Percentiles rank a stretch among this genome's conserved stretches.
Conservation (phyloP, 2,329 filamentous ascomycete species). For the Penicillium fuscoglaucum region DNA sequence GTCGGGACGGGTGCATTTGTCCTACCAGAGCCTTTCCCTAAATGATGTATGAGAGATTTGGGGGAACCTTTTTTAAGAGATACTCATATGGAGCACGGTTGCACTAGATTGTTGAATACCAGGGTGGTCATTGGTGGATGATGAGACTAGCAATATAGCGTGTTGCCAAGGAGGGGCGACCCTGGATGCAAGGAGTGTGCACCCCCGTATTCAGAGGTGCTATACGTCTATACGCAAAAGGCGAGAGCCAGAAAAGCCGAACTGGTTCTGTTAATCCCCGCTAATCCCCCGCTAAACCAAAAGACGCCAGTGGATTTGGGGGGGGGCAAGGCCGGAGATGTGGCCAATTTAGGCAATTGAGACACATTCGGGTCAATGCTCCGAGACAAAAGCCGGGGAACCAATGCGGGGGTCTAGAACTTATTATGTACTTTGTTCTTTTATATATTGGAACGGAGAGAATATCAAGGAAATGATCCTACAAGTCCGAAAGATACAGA, state of each 20-base stretch:
- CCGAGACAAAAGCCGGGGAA: constrained; percentile 9
- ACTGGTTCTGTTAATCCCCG: background rate
- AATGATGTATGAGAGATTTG: background rate
- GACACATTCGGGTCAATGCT: constrained; percentile 4
- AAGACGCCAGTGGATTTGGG: background rate
- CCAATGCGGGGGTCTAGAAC: constrained; percentile 4
- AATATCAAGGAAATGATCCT: background rate
- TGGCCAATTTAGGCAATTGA: background rate
- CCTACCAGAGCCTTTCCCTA: background rate
- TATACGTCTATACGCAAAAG: background rate
- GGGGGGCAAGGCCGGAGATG: background rate
- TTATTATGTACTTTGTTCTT: background rate
- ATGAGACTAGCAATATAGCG: constrained; percentile 2
- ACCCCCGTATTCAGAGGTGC: background rate
- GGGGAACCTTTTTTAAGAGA: background rate
- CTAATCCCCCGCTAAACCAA: background rate
- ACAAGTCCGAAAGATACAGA: constrained; percentile 2
- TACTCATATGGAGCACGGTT: background rate
- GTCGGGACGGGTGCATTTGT: background rate
- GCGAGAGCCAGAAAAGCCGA: background rate
- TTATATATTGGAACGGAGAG: background rate
- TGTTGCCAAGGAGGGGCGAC: constrained; percentile 1
- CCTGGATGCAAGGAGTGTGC: background rate
- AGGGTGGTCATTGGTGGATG: background rate
- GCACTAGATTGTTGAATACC: background rate